Evolutionary conservation across 495 filamentous ascomycete genomes (phyloP).

Genomic region (Polyplosphaeria fusca): DNA sequence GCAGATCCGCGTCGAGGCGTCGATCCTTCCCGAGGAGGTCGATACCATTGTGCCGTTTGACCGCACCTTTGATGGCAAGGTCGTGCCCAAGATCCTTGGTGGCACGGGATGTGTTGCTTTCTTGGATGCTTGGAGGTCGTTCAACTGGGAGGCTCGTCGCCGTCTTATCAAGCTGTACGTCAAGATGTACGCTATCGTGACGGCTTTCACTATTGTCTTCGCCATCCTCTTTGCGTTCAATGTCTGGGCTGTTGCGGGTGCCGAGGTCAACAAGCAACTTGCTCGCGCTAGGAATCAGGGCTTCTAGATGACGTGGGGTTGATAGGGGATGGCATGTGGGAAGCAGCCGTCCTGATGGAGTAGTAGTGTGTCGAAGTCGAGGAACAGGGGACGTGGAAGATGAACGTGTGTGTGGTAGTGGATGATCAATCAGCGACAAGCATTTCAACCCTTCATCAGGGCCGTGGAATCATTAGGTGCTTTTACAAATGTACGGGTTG

Average conservation of each 20-base stretch:
- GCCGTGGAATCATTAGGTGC: too few relatives aligned
- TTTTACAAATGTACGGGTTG: too few relatives aligned
- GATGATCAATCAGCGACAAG: too few relatives aligned
- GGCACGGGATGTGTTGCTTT: slow-evolving; percentile 67
- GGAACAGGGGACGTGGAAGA: too few relatives aligned
- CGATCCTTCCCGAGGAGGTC: slow-evolving; percentile 63
- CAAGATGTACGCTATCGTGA: slow-evolving; percentile 59
- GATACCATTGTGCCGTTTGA: slow-evolving; percentile 77
- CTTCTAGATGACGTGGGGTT: too few relatives aligned
- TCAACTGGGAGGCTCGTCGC: slow-evolving; percentile 61
- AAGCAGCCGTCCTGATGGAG: too few relatives aligned
- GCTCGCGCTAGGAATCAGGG: slow-evolving; percentile 8
- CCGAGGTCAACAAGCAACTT: slow-evolving; percentile 9
- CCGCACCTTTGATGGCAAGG: slow-evolving; percentile 56
- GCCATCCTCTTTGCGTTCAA: slow-evolving; percentile 13
- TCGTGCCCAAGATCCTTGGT: slow-evolving; percentile 54
- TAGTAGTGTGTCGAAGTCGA: too few relatives aligned
- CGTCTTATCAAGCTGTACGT: slow-evolving; percentile 64
- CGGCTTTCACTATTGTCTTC: slow-evolving; percentile 44
- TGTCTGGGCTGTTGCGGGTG: slow-evolving; percentile 26
- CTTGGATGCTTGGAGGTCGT: slow-evolving; percentile 67
- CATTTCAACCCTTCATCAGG: too few relatives aligned
- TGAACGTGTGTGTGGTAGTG: too few relatives aligned
- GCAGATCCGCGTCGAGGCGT: slow-evolving; percentile 67
- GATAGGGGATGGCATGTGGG: too few relatives aligned